Base-by-base conservation (phyloP, 345 rosid species). In the Brassica napus region DNA sequence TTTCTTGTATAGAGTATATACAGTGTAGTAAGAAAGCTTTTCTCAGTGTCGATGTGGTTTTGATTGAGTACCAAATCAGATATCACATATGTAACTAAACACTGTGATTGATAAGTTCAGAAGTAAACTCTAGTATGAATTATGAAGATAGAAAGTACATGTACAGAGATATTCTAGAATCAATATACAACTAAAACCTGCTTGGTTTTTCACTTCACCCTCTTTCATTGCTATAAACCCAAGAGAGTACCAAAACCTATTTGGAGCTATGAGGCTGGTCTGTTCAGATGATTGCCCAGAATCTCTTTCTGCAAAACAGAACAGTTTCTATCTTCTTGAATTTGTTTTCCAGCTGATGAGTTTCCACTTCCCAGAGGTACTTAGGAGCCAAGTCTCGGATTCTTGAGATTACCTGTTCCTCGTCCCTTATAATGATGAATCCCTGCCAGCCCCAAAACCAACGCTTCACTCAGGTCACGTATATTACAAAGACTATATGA, bases 361-460 rank as follows among this genome's bases (percentile, higher is more conserved):
- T 82, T 74, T 87, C 76, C 12, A 89, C 87, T n/a, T 93, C 94
- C 99, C 99, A 93, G 32, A 93, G 74, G 78, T 85, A 89, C 64
- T 89, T 95, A 5, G 97, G 88, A 52, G 91, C 92, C 16, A 93
- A 64, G 42, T 87, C 88, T 75, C 11, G 87, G 77, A 91, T 82
- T 86, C 88, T 89, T 68, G 83, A 83, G 55, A 81, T 77, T 8
- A 87, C 63, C 0, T 84, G 76, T 73, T 93, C 89, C 70, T 90
- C 91, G 59, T 93, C 98, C 81, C 97, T 88, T 76, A 93, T 90
- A 69, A 95, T 84, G 65, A 88, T 69, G 26, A 84, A 90, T 35
- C 97, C 99, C 99, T 93, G 91, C 88, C 78, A 18, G 28, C 57
- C 8, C 52, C 12, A 34, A 55, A 75, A 12, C 21, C 31, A 67